A percentile compares a stretch with the other conserved stretches of the same genome.
Evolutionary conservation across 352 stramenopile genomes (phyloP).

Genomic region (Phytophthora boehmeriae): DNA sequence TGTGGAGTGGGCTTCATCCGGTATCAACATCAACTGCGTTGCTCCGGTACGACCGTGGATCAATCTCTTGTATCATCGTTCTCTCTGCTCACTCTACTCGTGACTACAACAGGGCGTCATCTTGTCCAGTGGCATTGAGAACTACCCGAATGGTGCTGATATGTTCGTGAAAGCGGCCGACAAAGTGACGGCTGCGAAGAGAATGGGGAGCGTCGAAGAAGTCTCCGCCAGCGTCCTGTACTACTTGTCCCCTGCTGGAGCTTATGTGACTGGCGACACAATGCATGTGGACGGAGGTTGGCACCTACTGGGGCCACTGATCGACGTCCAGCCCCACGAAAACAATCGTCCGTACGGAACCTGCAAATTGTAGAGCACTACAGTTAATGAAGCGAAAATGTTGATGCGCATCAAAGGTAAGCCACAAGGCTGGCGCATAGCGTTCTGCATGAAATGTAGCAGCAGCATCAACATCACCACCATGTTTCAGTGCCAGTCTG

Average conservation of each 20-base stretch:
- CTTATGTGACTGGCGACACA: slow-evolving; percentile 91
- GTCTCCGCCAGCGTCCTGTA: slow-evolving; percentile 88
- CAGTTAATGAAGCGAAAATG: no score
- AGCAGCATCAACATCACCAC: no score
- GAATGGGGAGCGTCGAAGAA: slow-evolving; percentile 93
- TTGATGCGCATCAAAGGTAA: no score
- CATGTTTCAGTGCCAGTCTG: no score
- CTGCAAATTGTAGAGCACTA: slow-evolving; percentile 51
- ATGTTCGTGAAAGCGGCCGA: slow-evolving; percentile 82
- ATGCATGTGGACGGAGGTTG: slow-evolving; percentile 91
- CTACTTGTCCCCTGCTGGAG: slow-evolving; percentile 87
- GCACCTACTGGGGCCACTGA: slow-evolving; percentile 59
- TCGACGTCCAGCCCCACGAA: slow-evolving; percentile 80
- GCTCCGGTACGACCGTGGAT: slow-evolving; percentile 50
- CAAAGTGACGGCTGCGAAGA: slow-evolving; percentile 76
- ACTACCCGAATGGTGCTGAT: slow-evolving; percentile 86
- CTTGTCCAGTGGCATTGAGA: slow-evolving; percentile 72
- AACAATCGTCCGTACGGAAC: slow-evolving; percentile 87
- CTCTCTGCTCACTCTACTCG: background rate
- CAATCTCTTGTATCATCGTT: background rate
- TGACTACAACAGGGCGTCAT: slow-evolving; percentile 49
- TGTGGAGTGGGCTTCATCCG: slow-evolving; percentile 92
- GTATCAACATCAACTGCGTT: slow-evolving; percentile 93
- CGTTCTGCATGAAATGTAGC: no score
- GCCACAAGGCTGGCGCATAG: no score